These are phyloP conservation scores for Mangifera indica DNA, from an alignment of 345 rosid genomes.

Conservation along the genomic window DNA sequence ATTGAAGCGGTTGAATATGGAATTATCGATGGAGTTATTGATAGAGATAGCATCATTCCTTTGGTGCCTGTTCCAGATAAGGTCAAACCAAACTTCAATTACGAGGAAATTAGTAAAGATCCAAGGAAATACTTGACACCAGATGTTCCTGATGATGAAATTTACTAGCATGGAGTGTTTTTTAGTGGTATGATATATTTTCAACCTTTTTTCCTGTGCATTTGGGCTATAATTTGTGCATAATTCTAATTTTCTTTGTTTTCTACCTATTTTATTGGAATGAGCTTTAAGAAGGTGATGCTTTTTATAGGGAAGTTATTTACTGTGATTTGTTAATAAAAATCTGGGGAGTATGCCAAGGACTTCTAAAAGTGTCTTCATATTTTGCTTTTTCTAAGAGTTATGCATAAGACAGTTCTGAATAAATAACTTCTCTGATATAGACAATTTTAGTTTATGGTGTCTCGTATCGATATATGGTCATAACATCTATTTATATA, in stretches of 20 bases:
- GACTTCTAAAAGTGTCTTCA: neutral
- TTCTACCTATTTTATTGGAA: neutral
- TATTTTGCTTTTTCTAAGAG: neutral
- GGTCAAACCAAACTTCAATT: conserved; percentile 59
- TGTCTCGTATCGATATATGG: neutral
- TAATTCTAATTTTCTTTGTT: neutral
- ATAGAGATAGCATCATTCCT: conserved; percentile 80
- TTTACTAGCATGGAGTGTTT: conserved; percentile 39
- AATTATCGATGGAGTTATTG: conserved; percentile 86
- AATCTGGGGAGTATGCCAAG: neutral
- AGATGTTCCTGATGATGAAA: conserved; percentile 89
- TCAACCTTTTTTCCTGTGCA: neutral
- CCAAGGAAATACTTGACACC: conserved; percentile 84
- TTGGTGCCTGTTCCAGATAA: conserved; percentile 74
- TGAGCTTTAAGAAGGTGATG: neutral
- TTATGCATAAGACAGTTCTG: neutral
- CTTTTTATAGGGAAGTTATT: neutral
- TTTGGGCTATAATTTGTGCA: neutral
- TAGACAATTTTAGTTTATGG: neutral
- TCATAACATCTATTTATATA: neutral
- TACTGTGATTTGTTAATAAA: neutral
- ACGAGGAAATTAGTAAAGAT: conserved; percentile 61
- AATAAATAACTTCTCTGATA: neutral
- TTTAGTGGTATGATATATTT: conserved; percentile 35
- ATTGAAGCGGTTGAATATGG: conserved; percentile 95